Base-by-base conservation (phyloP, 768 basidiomycete genomes). In the Mrakia gelida region DNA sequence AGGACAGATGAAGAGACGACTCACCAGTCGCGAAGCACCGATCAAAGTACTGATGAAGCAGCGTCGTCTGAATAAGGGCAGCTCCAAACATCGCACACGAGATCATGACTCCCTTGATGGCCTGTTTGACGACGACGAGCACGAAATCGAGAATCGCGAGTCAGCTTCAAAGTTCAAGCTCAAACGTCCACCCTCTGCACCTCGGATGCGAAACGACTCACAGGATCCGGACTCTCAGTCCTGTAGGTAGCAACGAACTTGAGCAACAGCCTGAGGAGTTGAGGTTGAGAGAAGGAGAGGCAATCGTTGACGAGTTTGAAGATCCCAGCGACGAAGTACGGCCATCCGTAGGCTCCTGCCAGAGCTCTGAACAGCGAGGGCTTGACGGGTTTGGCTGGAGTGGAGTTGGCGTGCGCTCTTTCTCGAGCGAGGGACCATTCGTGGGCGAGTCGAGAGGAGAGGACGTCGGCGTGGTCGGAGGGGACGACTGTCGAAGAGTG, bases 31-130 rank as follows among this genome's bases (percentile, higher is more conserved):
- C 65, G 79, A 85, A 82, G 59, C 90, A 90, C 3, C 88, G 87
- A 85, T 95, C 92, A 84, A 96, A 95, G 84, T 95, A 96, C 86
- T 94, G 93, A 80, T 95, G 92, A 74, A 96, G 84, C 65, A 91
- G 84, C 38, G 92, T 82, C 0, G 93, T 95, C 82, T 96, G 96
- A 0, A 87, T 80, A n/a, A 92, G 87, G 5, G 93, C 91, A 0
- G 90, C 88, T 26, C 88, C 81, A 81, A 97, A 95, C 94, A 98
- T 97, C 80, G 88, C 80, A 11, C 87, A 80, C 0, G 92, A 91
- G 78, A 96, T 89, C 8, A 88, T 83, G 81, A 94, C 94, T 4
- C 96, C 96, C 80, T 92, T 86, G 13, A 90, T 81, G 3, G 85
- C 83, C 38, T 75, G 62, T 52, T 15, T 5, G 23, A 38, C 21